Percentiles rank a stretch among this genome's conserved stretches.
These are phyloP conservation scores for Aspergillus sp. DNA, from an alignment of 2,329 filamentous ascomycete species.

Conservation along the genomic window DNA sequence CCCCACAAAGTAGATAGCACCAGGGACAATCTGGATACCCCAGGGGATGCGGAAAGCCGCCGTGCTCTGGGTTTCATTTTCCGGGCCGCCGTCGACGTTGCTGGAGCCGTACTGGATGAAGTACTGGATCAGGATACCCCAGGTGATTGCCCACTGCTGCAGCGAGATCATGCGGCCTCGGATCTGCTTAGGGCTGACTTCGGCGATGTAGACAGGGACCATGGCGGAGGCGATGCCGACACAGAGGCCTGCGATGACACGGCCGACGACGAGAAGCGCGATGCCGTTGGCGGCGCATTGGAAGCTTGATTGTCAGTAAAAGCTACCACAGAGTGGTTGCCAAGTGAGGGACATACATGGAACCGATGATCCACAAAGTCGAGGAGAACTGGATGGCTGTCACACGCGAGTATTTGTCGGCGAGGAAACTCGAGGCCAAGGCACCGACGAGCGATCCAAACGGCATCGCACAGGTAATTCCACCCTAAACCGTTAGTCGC, in stretches of 20 bases:
- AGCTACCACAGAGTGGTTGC: too few relatives aligned
- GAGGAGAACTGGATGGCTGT: constrained; percentile 52
- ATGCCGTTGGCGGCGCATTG: constrained; percentile 64
- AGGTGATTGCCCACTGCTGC: constrained; percentile 74
- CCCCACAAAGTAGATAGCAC: constrained; percentile 55
- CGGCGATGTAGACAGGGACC: constrained; percentile 68
- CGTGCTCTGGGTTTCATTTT: constrained; percentile 49
- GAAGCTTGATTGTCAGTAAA: constrained; percentile 44
- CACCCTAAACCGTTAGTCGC: constrained; percentile 28
- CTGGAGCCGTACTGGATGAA: constrained; percentile 40
- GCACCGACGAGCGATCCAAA: constrained; percentile 44
- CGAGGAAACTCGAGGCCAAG: constrained; percentile 51
- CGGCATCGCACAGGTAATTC: constrained; percentile 39
- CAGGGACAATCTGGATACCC: constrained; percentile 63
- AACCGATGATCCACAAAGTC: constrained; percentile 45
- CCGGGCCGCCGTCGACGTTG: constrained; percentile 55
- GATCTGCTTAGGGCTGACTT: constrained; percentile 58
- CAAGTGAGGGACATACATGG: constrained; percentile 7
- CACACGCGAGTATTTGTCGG: constrained; percentile 53
- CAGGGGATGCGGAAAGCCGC: constrained; percentile 63
- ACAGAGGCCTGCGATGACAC: constrained; percentile 68
- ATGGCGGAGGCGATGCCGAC: constrained; percentile 72
- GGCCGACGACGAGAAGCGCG: constrained; percentile 68
- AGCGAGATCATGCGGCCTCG: constrained; percentile 64
- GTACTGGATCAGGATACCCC: constrained; percentile 68